Conservation (phyloP, 140 eudicot genomes). For the Anethum foeniculum region DNA sequence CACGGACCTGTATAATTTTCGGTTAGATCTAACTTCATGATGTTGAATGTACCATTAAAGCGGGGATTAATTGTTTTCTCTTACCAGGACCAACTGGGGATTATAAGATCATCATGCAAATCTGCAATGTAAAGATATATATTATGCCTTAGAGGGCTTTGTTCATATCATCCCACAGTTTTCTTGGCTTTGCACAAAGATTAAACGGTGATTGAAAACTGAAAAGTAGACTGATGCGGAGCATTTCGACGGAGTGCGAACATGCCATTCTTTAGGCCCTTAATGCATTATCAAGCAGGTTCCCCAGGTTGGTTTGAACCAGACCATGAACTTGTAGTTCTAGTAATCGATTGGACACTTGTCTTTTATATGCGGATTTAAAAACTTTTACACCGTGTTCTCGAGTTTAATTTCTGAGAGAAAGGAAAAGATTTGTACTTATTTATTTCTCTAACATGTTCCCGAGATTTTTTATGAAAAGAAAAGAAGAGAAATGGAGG, state of each 20-base stretch:
- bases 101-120: slow-evolving; percentile 65
- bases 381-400: not conserved
- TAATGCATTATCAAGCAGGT: slow-evolving; percentile 30
- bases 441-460: too few species aligned
- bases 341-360: slow-evolving; percentile 9
- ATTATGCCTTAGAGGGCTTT: slow-evolving; percentile 70
- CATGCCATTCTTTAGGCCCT: slow-evolving; percentile 50
- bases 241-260: slow-evolving; percentile 71
- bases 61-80: slow-evolving; percentile 1
- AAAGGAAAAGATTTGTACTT: too few species aligned
- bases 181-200: slow-evolving; percentile 38
- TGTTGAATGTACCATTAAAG: not conserved
- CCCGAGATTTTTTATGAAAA: too few species aligned
- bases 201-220: slow-evolving; percentile 34
- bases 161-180: slow-evolving; percentile 79
- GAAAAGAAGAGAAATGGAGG: too few species aligned
- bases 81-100: slow-evolving; percentile 70
- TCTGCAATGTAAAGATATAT: slow-evolving; percentile 78
- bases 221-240: slow-evolving; percentile 46
- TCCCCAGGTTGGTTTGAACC: slow-evolving; percentile 69
- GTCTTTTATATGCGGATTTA: not conserved
- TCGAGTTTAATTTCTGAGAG: too few species aligned
- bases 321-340: slow-evolving; percentile 47
- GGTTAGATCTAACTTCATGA: not conserved
- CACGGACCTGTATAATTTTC: slow-evolving; percentile 46